phyloP scores from a whole-genome alignment of 2,329 filamentous ascomycete genomes.

The Dothistroma pini region DNA sequence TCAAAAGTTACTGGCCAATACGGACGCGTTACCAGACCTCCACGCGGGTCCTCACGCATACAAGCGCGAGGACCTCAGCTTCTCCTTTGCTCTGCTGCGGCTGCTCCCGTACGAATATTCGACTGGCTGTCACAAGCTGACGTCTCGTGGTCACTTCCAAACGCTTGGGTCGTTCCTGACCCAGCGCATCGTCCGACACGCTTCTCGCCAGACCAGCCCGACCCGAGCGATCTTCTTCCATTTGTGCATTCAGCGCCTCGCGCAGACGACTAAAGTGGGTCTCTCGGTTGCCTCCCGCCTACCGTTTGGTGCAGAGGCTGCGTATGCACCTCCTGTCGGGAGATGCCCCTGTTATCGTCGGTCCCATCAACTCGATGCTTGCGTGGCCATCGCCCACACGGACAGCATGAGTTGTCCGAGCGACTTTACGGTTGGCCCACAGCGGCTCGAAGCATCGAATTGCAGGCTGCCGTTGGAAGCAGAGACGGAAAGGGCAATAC shows the following conservation, averaged over 20 bases:
- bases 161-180: constrained; percentile 1
- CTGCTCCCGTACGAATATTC: no score
- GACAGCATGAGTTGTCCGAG: constrained; percentile 18
- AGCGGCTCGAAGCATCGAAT: constrained; percentile 10
- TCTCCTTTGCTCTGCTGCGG: constrained; percentile 2
- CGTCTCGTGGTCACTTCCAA: not conserved
- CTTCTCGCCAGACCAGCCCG: not conserved
- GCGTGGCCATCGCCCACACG: constrained; percentile 10
- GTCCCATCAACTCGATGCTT: constrained; percentile 5
- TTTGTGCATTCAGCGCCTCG: not conserved
- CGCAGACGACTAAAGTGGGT: constrained; percentile 8
- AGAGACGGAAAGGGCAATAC: constrained; percentile 11
- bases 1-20: constrained; percentile 1
- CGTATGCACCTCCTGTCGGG: constrained; percentile 5
- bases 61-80: not conserved
- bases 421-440: constrained; percentile 18
- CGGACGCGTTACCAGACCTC: not conserved
- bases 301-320: not conserved
- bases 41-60: not conserved
- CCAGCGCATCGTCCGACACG: not conserved
- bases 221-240: constrained; percentile 1
- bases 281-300: constrained; percentile 1
- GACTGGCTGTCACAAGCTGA: constrained; percentile 1
- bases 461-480: not conserved
- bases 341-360: not conserved